A percentile compares a stretch with the other conserved stretches of the same genome.
phyloP scores from a whole-genome alignment of 768 basidiomycete genomes.

The Trametes gibbosa region DNA sequence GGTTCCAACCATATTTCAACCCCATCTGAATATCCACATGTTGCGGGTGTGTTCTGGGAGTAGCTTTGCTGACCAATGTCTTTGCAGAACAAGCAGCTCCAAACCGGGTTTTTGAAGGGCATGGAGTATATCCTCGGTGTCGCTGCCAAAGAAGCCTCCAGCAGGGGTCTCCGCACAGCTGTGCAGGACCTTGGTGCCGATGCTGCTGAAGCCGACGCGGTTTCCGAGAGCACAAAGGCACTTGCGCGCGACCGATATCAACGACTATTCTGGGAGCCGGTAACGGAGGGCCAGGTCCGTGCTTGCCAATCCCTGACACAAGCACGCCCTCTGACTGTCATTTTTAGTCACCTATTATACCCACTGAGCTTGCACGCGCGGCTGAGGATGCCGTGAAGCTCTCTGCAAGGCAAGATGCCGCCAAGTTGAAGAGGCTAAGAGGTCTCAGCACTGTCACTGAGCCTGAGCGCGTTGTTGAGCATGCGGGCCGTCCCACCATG shows the following conservation, averaged over 20 bases:
- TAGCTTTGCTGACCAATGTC: conserved; percentile 3
- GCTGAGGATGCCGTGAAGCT: conserved; percentile 38
- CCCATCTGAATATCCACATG: conserved; percentile 53
- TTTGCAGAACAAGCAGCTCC: conserved; percentile 57
- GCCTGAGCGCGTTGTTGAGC: conserved; percentile 20
- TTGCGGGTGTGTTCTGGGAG: neutral
- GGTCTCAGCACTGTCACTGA: conserved; percentile 5
- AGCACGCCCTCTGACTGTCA: neutral
- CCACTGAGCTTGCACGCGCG: conserved; percentile 43
- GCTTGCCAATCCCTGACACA: neutral
- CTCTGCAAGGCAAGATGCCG: conserved; percentile 32
- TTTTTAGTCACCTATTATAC: conserved; percentile 60
- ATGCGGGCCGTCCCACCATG: conserved; percentile 50
- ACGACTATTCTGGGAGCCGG: conserved; percentile 76
- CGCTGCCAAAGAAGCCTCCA: conserved; percentile 19
- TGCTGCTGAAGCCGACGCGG: conserved; percentile 57
- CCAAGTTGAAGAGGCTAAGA: conserved; percentile 41
- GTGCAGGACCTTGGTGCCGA: conserved; percentile 40
- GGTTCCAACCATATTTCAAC: conserved; percentile 65
- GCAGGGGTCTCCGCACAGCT: neutral
- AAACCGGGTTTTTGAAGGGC: conserved; percentile 74
- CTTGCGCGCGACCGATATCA: conserved; percentile 63
- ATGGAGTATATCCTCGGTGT: conserved; percentile 82
- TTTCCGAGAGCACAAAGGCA: conserved; percentile 52
- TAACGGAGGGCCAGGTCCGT: conserved; percentile 64